phyloP scores from a whole-genome alignment of 2,329 filamentous ascomycete genomes.

The Neophaeococcomyces mojaviensis region DNA sequence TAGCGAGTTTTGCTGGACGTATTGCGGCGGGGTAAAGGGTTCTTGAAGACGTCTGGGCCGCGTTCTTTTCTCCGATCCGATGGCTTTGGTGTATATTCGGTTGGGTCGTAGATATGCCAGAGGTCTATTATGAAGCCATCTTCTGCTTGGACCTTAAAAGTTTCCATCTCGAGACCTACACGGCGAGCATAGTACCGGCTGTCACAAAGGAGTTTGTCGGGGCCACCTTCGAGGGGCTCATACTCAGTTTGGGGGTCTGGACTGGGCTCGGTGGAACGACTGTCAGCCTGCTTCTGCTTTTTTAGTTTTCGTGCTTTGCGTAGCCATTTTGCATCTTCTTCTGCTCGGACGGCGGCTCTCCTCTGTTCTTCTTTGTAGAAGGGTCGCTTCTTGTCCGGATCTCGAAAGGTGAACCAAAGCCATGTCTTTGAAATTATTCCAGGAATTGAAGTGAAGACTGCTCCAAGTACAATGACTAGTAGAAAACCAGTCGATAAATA shows the following conservation, averaged over 20 bases:
- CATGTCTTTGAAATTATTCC: slow-evolving; percentile 43
- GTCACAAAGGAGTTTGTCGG: slow-evolving; percentile 70
- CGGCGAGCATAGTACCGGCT: slow-evolving; percentile 78
- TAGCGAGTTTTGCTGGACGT: slow-evolving; percentile 54
- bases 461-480: slow-evolving; percentile 64
- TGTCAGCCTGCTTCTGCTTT: slow-evolving; percentile 20
- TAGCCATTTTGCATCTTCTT: slow-evolving; percentile 58
- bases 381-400: slow-evolving; percentile 55
- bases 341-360: slow-evolving; percentile 49
- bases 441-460: slow-evolving; percentile 61
- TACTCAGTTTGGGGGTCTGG: slow-evolving; percentile 41
- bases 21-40: slow-evolving; percentile 10
- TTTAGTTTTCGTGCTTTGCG: slow-evolving; percentile 31
- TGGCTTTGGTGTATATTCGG: slow-evolving; percentile 54
- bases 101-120: slow-evolving; percentile 83
- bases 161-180: slow-evolving; percentile 79
- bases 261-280: slow-evolving; percentile 25
- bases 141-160: slow-evolving; percentile 79
- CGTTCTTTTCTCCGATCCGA: slow-evolving; percentile 38
- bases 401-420: slow-evolving; percentile 48
- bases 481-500: slow-evolving; percentile 73
- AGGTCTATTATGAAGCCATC: slow-evolving; percentile 86
- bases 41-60: slow-evolving; percentile 55
- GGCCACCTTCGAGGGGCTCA: slow-evolving; percentile 68
- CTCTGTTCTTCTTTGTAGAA: slow-evolving; percentile 67